Percentiles rank a stretch among this genome's conserved stretches.
phyloP scores from a whole-genome alignment of 352 stramenopile genomes.

The Phytophthora syringae region DNA sequence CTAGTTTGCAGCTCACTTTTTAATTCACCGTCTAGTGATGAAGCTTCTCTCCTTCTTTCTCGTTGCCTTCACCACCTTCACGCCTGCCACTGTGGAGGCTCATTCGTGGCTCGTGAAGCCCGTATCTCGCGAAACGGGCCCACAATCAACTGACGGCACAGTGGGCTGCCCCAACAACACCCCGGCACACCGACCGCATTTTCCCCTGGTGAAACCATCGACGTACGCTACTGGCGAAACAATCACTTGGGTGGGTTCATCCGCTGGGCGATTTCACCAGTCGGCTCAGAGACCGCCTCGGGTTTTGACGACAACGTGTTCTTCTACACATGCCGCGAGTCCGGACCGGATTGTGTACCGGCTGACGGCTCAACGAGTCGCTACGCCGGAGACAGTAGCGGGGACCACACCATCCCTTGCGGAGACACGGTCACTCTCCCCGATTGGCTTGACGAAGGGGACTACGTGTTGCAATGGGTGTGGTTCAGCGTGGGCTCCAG shows the following conservation, averaged over 20 bases:
- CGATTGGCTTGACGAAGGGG: conserved; percentile 47
- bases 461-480: conserved; percentile 70
- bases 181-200: conserved; percentile 42
- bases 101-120: conserved; percentile 58
- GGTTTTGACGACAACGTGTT: conserved; percentile 61
- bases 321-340: conserved; percentile 66
- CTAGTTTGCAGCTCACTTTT: conserved; percentile 26
- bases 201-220: conserved; percentile 48
- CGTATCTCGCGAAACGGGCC: conserved; percentile 43
- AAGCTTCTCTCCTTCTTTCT: conserved; percentile 25
- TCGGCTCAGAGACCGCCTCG: conserved; percentile 40
- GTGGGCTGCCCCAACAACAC: conserved; percentile 43
- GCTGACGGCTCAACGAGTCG: conserved; percentile 45
- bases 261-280: conserved; percentile 48
- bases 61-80: not conserved
- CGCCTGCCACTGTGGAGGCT: conserved; percentile 20
- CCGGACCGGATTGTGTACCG: conserved; percentile 42
- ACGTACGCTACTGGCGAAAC: conserved; percentile 60
- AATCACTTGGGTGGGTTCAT: conserved; percentile 71
- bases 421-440: conserved; percentile 58
- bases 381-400: conserved; percentile 50
- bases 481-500: conserved; percentile 59
- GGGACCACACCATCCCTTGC: conserved; percentile 47
- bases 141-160: conserved; percentile 40
- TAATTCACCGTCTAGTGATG: conserved; percentile 20